Evolutionary conservation across 805 yeast genomes (phyloP).

Genomic region (Kodamaea hsintzibuensis): DNA sequence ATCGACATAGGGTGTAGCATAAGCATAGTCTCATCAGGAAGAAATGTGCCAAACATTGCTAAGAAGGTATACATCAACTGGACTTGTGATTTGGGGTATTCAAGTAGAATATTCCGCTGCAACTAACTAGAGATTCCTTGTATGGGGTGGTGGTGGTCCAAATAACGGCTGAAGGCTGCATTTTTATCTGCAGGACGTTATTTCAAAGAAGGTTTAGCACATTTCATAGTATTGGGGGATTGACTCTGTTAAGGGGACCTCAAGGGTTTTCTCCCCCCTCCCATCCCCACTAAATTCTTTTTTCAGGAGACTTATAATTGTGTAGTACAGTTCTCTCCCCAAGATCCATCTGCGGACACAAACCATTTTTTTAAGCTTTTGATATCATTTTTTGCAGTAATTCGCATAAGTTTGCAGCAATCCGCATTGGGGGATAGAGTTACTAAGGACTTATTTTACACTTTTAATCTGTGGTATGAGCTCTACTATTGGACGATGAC

Average conservation of each 20-base stretch:
- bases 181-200: background rate
- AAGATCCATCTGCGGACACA: background rate
- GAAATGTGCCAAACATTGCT: background rate
- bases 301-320: background rate
- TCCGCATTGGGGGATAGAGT: background rate
- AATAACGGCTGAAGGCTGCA: background rate
- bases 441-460: background rate
- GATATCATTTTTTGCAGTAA: background rate
- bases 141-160: background rate
- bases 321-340: background rate
- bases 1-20: background rate
- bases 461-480: background rate
- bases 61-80: background rate
- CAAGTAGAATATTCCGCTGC: background rate
- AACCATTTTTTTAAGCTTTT: background rate
- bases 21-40: background rate
- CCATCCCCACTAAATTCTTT: background rate
- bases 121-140: too few relatives aligned
- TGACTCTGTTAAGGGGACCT: background rate
- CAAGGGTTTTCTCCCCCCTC: background rate
- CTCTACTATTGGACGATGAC: background rate
- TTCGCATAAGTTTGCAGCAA: slow-evolving; percentile 4
- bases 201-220: background rate
- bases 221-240: background rate
- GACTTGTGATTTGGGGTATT: background rate